These are phyloP conservation scores for Cerioporus squamosus DNA, from an alignment of 1,284 basidiomycete genomes.

Conservation along the genomic window DNA sequence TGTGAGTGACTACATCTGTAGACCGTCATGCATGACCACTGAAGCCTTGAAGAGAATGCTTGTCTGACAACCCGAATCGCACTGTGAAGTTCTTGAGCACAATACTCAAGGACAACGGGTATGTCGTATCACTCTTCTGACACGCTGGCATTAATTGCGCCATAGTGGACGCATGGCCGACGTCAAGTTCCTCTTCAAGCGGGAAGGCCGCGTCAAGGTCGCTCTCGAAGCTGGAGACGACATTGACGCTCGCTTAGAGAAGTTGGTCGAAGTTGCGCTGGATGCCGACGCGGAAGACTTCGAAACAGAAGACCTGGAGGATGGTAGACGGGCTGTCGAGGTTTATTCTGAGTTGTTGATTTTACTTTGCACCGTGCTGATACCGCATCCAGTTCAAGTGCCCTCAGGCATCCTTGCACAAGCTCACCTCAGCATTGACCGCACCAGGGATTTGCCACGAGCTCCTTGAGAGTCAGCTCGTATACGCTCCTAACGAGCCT, in stretches of 20 bases:
- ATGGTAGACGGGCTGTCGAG: constrained; percentile 44
- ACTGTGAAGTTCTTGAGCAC: constrained; percentile 70
- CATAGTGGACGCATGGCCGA: constrained; percentile 71
- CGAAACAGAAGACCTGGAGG: constrained; percentile 41
- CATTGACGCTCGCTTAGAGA: constrained; percentile 47
- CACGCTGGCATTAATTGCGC: neutral
- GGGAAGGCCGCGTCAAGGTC: constrained; percentile 69
- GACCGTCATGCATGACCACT: constrained; percentile 13
- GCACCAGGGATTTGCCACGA: constrained; percentile 41
- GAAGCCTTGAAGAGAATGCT: constrained; percentile 64
- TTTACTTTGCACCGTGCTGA: neutral
- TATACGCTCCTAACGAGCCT: constrained; percentile 56
- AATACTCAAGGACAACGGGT: constrained; percentile 65
- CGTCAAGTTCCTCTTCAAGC: constrained; percentile 79
- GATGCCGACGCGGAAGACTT: constrained; percentile 62
- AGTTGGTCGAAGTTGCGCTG: constrained; percentile 54
- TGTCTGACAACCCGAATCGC: constrained; percentile 76
- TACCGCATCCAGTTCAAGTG: constrained; percentile 5
- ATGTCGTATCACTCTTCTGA: constrained; percentile 23
- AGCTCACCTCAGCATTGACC: constrained; percentile 63
- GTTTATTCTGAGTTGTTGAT: constrained; percentile 31
- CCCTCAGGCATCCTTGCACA: constrained; percentile 15
- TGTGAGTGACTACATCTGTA: constrained; percentile 53
- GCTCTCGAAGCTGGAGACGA: constrained; percentile 50
- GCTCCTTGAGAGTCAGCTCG: constrained; percentile 58